Base-by-base conservation (phyloP, 164 flowering plant species). In the Buxus sempervirens region DNA sequence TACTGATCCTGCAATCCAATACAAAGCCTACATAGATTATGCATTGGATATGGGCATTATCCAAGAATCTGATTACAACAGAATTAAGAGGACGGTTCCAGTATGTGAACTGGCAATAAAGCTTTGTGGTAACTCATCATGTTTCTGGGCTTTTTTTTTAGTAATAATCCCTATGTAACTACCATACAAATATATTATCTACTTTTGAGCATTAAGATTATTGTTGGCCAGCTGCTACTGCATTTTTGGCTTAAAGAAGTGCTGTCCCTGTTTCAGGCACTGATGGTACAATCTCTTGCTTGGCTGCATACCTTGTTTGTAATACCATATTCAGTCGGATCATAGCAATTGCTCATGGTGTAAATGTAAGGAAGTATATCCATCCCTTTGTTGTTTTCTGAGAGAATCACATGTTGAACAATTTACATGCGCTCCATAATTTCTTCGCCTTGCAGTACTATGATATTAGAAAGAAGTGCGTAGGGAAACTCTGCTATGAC, bases 401-500 rank as follows among this genome's bases (percentile, higher is more conserved):
- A 57, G 60, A 9, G 14, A 5, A 27, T 27, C 25, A 32, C 57
- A 20, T 25, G 23, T 25, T 59, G 22, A 62, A 10, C 23, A 9
- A n/a, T 36, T 60, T 20, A 13, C 41, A n/a, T 10, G 41, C 23
- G 18, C 32, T 60, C 10, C 32, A 16, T 54, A 22, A n/a, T 66
- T 10, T 27, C 45, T 54, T 74, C 20, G 10, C 28, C 41, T 1
- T 78, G 76, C 87, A 90, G 96, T 82, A 86, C 77, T 90, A 90
- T 77, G 96, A 90, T 75, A 76, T 90, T 67, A 72, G 96, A 66
- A 90, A 86, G 83, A 72, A 84, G 60, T 90, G 96, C 68, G 85
- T 72, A 68, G 96, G 96, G 53, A 74, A 73, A 60, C 82, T 90
- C 4, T 90, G 96, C 85, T 90, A 90, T 72, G 93, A 90, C 70